Conservation (phyloP, 805 yeast genomes). For the Starmera pachycereana region DNA sequence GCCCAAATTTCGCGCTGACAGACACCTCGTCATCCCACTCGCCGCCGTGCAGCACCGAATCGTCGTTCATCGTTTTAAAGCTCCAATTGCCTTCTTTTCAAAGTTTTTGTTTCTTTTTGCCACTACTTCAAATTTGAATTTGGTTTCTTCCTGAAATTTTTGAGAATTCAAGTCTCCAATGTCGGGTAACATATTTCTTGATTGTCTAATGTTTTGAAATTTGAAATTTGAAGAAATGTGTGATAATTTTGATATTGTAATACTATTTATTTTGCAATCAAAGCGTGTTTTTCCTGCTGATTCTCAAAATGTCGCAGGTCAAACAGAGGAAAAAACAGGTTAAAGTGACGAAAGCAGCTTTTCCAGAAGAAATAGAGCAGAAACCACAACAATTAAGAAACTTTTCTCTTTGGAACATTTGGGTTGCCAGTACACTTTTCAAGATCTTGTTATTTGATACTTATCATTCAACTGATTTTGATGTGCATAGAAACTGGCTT, state of each 20-base stretch:
- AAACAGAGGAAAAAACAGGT: too few species aligned
- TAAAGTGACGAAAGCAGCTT: not conserved
- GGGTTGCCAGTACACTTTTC: constrained; percentile 51
- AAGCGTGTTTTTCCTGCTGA: too few species aligned
- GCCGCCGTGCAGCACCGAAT: constrained; percentile 37
- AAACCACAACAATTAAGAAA: constrained; percentile 11
- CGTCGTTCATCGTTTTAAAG: constrained; percentile 28
- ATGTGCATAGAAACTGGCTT: constrained; percentile 95
- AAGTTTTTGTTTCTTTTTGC: not conserved
- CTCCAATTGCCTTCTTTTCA: not conserved
- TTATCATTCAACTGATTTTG: constrained; percentile 92
- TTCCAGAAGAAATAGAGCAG: not conserved
- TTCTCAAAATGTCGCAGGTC: too few species aligned
- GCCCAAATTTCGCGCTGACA: constrained; percentile 18
- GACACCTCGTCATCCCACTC: constrained; percentile 52
- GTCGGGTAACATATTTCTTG: too few species aligned
- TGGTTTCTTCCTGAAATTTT: too few species aligned
- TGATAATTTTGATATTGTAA: too few species aligned
- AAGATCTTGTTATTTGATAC: constrained; percentile 62
- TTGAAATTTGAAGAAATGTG: too few species aligned
- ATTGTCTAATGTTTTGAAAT: too few species aligned
- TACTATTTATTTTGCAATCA: too few species aligned
- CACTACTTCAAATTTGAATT: not conserved
- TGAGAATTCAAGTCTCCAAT: too few species aligned
- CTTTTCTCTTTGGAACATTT: constrained; percentile 52